Evolutionary conservation across 1,284 basidiomycete species (phyloP), one percentile per base, ranked within the genome.

Genomic region (Cutaneotrichosporon curvatum): DNA sequence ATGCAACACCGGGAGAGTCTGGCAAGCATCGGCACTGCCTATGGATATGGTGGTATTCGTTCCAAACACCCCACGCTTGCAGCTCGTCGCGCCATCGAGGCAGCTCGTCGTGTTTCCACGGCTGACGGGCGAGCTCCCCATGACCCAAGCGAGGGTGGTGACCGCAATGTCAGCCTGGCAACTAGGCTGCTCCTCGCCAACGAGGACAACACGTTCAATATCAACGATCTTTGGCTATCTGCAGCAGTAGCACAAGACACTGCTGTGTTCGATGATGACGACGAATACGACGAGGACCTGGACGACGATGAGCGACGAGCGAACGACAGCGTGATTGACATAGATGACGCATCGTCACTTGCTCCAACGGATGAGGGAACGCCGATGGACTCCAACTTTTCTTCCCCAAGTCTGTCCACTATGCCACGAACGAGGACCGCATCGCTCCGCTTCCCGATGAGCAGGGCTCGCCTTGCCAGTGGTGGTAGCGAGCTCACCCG

Each of bases 151-250:
- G 62, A 62, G 1, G 58, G 52, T 6, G 59, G 53, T 7, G 57
- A 62, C 18, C 51, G 58, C 46, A 45, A 56, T 52, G 47, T 58
- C 44, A 40, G 63, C 63, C 88, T 97, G 58, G 86, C 92, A 0
- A 88, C 96, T 64, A 79, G 87, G 53, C 69, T 94, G n/a, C 74
- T 94, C 22, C 82, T 94, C 73, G 72, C 72, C 43, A 72, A 71
- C 55, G 72, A 73, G 59, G 71, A 69, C 53, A 72, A 71, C 51
- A 71, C 61, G 1, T 71, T 72, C 62, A 72, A 69, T 48, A 65
- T 73, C 53, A 71, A 70, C 53, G 72, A 73, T 44, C 62, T 73
- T 18, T 73, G 72, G 72, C 67, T 73, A 2, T 70, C 67, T 4
- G 70, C 68, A 1, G 72, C 71, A 23, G 67, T 72, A 5, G 72